These are phyloP conservation scores for Vachellia collinsii DNA, from an alignment of 306 rosid species.

Conservation along the genomic window DNA sequence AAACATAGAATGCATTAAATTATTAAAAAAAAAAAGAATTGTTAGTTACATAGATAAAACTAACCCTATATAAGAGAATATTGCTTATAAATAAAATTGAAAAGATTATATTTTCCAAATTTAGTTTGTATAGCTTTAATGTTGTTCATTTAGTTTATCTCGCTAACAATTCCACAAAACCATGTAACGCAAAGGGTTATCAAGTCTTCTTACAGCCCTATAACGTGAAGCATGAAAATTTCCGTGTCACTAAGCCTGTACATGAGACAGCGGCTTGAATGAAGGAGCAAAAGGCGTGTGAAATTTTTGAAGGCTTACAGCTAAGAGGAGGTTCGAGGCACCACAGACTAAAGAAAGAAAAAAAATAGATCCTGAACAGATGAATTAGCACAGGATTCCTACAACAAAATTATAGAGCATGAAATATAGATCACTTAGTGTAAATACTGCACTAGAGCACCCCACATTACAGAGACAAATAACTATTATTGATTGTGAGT, in stretches of 20 bases:
- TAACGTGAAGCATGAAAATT: background rate
- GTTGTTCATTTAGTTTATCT: no score
- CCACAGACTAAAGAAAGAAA: background rate
- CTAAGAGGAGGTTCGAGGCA: background rate
- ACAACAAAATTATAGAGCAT: background rate
- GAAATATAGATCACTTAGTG: background rate
- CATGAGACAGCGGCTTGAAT: background rate
- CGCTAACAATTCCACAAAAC: no score
- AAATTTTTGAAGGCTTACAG: slow-evolving; percentile 9
- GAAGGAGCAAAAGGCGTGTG: background rate
- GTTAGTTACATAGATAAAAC: no score
- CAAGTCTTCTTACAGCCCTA: background rate
- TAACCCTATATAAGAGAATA: no score
- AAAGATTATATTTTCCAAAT: no score
- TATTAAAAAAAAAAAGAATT: no score
- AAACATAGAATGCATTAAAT: no score
- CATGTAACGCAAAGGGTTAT: no score
- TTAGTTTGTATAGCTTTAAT: no score
- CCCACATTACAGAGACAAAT: background rate
- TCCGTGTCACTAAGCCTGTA: background rate
- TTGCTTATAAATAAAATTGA: no score
- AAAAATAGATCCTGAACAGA: background rate
- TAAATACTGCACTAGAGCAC: background rate
- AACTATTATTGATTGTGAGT: background rate
- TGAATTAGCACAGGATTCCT: background rate